Conservation (phyloP, 2,329 filamentous ascomycete genomes). For the Hirsutella thompsonii region DNA sequence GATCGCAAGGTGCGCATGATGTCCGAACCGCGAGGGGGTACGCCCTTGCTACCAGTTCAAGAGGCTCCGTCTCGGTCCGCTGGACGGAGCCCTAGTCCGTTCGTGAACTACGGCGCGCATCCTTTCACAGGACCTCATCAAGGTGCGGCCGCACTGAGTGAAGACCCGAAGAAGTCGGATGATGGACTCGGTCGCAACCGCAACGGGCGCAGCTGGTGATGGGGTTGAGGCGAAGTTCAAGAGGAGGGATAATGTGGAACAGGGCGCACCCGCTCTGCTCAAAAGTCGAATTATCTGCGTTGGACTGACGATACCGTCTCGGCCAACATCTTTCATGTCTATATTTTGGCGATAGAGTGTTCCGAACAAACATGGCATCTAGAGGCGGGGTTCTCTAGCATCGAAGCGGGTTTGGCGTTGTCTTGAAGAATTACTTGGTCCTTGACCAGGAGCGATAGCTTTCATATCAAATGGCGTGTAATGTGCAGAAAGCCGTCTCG, state of each 20-base stretch:
- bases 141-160: slow-evolving; percentile 16
- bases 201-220: slow-evolving; percentile 24
- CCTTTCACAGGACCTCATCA: slow-evolving; percentile 34
- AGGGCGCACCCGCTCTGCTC: too few relatives aligned
- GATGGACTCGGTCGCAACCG: slow-evolving; percentile 29
- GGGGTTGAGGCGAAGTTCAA: too few relatives aligned
- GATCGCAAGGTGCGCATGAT: slow-evolving; percentile 69
- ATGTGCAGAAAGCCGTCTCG: too few relatives aligned
- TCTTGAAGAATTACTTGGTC: not conserved
- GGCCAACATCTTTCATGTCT: not conserved
- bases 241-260: too few relatives aligned
- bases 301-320: not conserved
- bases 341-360: not conserved
- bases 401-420: not conserved
- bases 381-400: slow-evolving; percentile 1
- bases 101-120: slow-evolving; percentile 15
- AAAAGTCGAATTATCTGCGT: not conserved
- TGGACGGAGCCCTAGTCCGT: not conserved
- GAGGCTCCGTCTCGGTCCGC: slow-evolving; percentile 17
- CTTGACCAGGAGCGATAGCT: too few relatives aligned
- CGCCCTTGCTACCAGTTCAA: slow-evolving; percentile 54
- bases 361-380: not conserved
- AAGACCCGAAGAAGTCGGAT: slow-evolving; percentile 46
- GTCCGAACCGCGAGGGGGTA: slow-evolving; percentile 17
- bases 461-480: too few relatives aligned